These are phyloP conservation scores for Danielia reshetovae DNA, from an alignment of 805 yeast species.

Conservation along the genomic window DNA sequence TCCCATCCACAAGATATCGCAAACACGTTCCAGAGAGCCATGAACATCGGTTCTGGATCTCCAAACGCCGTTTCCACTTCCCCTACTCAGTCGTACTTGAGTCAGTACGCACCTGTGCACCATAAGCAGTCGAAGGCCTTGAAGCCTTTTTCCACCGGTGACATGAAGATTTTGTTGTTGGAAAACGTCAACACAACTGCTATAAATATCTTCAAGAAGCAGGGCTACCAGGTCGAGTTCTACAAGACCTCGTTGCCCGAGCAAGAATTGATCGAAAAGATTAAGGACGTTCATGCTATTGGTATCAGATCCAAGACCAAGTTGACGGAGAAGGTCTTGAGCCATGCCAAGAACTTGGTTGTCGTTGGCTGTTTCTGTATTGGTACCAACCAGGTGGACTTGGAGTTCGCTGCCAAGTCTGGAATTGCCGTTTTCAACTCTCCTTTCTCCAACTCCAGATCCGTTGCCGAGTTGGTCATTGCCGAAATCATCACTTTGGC, in stretches of 20 bases:
- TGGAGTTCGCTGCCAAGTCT: slow-evolving; percentile 82
- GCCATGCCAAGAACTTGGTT: slow-evolving; percentile 84
- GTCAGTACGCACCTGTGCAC: slow-evolving; percentile 44
- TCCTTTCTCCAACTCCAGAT: slow-evolving; percentile 96
- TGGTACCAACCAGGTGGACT: slow-evolving; percentile 97
- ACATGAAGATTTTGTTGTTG: slow-evolving; percentile 82
- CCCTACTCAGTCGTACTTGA: slow-evolving; percentile 72
- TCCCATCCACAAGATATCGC: slow-evolving; percentile 67
- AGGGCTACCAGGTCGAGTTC: slow-evolving; percentile 97
- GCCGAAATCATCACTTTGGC: slow-evolving; percentile 93
- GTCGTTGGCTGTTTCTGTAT: slow-evolving; percentile 98
- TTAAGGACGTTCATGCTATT: slow-evolving; percentile 89
- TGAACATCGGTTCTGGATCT: slow-evolving; percentile 47
- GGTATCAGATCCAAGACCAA: slow-evolving; percentile 98
- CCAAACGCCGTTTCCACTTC: slow-evolving; percentile 74
- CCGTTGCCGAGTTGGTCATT: slow-evolving; percentile 96
- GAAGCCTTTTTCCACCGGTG: slow-evolving; percentile 95
- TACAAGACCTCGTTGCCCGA: slow-evolving; percentile 85
- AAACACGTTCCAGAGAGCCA: slow-evolving; percentile 51
- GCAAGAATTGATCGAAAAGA: slow-evolving; percentile 91
- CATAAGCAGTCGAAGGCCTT: slow-evolving; percentile 61
- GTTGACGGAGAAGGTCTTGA: slow-evolving; percentile 71
- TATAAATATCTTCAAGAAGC: slow-evolving; percentile 72
- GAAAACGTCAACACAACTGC: slow-evolving; percentile 96
- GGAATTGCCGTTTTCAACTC: slow-evolving; percentile 98